Evolutionary conservation across 805 yeast genomes (phyloP), one percentile per base, ranked within the genome.

Genomic region (Myxozyma udenii): DNA sequence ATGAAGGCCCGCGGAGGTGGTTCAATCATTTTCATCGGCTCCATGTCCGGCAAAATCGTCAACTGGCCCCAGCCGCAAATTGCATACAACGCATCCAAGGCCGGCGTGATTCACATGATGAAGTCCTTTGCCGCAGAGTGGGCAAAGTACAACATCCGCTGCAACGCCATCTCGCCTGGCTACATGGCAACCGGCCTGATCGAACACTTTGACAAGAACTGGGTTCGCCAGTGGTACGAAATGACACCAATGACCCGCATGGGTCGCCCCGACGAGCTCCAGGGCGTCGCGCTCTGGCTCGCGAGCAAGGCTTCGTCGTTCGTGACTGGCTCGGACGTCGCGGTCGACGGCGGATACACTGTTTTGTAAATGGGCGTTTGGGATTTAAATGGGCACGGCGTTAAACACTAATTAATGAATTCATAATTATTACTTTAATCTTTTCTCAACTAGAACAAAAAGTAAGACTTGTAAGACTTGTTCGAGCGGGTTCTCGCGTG

Each of bases 331-430:
- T 83, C 85, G 67, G 85, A 86, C 70, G 70, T 87, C 70, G 80
- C 84, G 26, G 91, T 85, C 51, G 95, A 87, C 66, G 95, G 95
- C 64, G 95, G 95, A 18, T 87, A 85, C 74, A 84, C 84, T 61
- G 83, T 88, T 61, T 85, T 91, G 91, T 86, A 69, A 70, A 33
- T n/a, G n/a, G n/a, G n/a, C n/a, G n/a, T n/a, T n/a, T n/a, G n/a
- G n/a, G n/a, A n/a, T n/a, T n/a, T n/a, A n/a, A n/a, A n/a, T n/a
- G n/a, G n/a, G n/a, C n/a, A n/a, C n/a, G n/a, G n/a, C n/a, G n/a
- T n/a, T n/a, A n/a, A n/a, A n/a, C n/a, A n/a, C n/a, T n/a, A n/a
- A n/a, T n/a, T n/a, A n/a, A n/a, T n/a, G n/a, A n/a, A n/a, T n/a
- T n/a, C n/a, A n/a, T n/a, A n/a, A n/a, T n/a, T n/a, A n/a, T n/a